These are phyloP conservation scores for Paramarasmius palmivorus DNA, from an alignment of 1,284 basidiomycete genomes.

Conservation along the genomic window DNA sequence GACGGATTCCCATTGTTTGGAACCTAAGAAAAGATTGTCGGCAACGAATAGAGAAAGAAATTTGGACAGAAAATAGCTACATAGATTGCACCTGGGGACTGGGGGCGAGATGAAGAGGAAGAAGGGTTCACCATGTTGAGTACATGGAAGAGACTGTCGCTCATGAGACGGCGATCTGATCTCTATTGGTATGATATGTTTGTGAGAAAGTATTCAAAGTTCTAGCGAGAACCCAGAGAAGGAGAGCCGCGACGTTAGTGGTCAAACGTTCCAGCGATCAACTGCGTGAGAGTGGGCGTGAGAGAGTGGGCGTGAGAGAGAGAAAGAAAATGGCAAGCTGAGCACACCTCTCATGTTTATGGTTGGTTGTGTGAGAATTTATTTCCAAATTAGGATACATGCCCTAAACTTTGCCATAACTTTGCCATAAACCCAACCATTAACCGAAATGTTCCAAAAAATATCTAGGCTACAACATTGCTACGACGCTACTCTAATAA, in stretches of 20 bases:
- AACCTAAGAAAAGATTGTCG: neutral
- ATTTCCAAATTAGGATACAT: neutral
- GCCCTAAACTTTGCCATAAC: too few species aligned
- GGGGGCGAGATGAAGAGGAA: neutral
- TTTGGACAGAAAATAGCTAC: neutral
- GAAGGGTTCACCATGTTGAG: neutral
- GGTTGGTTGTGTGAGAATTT: neutral
- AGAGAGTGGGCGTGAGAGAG: constrained; percentile 2
- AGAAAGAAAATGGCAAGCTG: neutral
- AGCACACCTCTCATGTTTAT: neutral
- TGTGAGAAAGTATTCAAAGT: too few species aligned
- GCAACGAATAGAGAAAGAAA: neutral
- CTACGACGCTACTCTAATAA: too few species aligned
- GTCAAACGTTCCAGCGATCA: too few species aligned
- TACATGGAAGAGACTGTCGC: constrained; percentile 3
- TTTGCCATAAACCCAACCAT: too few species aligned
- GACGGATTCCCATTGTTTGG: constrained; percentile 3
- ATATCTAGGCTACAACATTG: too few species aligned
- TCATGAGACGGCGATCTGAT: too few species aligned
- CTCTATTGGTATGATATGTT: too few species aligned
- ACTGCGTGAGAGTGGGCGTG: too few species aligned
- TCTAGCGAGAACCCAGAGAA: too few species aligned
- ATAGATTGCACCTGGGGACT: constrained; percentile 3
- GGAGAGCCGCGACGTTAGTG: too few species aligned
- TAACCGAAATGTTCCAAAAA: too few species aligned